Conservation (phyloP, 2,329 filamentous ascomycete genomes). For the Zarea fungicola region DNA sequence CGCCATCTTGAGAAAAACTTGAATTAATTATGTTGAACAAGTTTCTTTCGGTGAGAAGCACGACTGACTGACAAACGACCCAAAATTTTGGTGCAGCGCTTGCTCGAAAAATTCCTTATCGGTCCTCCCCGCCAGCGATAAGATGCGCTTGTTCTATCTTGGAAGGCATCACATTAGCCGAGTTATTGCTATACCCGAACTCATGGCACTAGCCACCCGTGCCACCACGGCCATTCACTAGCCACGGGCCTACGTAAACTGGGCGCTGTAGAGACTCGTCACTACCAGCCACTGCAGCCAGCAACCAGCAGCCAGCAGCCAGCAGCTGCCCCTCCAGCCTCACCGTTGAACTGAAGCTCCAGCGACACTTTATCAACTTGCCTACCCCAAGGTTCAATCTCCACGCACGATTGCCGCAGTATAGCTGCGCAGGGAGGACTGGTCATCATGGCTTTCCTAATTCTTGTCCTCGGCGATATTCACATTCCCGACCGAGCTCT, state of each 20-base stretch:
- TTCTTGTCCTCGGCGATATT: conserved; percentile 87
- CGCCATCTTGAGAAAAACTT: conserved; percentile 47
- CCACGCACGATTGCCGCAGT: conserved; percentile 9
- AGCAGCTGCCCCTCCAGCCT: conserved; percentile 25
- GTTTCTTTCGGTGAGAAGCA: conserved; percentile 3
- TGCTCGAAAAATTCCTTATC: conserved; percentile 22
- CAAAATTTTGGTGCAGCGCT: conserved; percentile 14
- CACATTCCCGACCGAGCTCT: conserved; percentile 90
- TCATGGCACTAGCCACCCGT: neutral
- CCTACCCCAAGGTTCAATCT: conserved; percentile 16
- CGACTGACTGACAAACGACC: neutral
- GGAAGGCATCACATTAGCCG: conserved; percentile 6
- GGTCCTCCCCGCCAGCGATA: conserved; percentile 17
- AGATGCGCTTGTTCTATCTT: conserved; percentile 6
- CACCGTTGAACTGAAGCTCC: conserved; percentile 19
- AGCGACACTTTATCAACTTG: neutral
- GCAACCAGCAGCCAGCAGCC: too few species aligned
- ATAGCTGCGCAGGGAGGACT: conserved; percentile 24
- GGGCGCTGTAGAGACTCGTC: conserved; percentile 12
- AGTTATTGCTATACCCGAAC: conserved; percentile 28
- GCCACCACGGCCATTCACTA: too few species aligned
- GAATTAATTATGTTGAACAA: conserved; percentile 14
- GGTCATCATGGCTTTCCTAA: conserved; percentile 71
- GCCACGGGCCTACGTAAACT: conserved; percentile 3
- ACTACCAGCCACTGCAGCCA: too few species aligned